Evolutionary conservation across 176 grass and related monocot genomes (phyloP).

Genomic region (Dactylis glomerata): DNA sequence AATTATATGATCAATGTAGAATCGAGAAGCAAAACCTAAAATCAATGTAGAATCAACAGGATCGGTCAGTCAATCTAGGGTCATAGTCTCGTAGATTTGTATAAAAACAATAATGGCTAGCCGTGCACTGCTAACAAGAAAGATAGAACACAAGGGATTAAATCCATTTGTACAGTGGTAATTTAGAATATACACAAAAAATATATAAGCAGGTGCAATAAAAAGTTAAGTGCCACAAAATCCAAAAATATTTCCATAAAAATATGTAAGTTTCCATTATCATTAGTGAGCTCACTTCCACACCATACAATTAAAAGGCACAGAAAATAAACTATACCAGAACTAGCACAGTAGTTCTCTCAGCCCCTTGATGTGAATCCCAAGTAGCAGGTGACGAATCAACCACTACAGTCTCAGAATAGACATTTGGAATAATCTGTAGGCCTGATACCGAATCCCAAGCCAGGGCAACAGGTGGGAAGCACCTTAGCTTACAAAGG

Average conservation of each 20-base stretch:
- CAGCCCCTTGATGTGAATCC: slow-evolving; percentile 59
- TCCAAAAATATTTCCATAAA: background rate
- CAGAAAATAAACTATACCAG: slow-evolving; percentile 56
- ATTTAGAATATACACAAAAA: background rate
- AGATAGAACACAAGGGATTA: background rate
- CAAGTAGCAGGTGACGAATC: slow-evolving; percentile 89
- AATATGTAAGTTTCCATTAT: background rate
- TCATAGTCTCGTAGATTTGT: background rate
- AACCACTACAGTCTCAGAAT: slow-evolving; percentile 69
- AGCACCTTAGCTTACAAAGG: slow-evolving; percentile 91
- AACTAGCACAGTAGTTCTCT: slow-evolving; percentile 69
- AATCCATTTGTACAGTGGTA: background rate
- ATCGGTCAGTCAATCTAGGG: background rate
- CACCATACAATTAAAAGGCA: background rate
- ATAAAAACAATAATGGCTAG: slow-evolving; percentile 2
- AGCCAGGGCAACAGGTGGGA: slow-evolving; percentile 82
- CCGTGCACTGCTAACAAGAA: background rate
- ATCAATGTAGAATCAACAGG: background rate
- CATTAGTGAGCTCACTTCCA: background rate
- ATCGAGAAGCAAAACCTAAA: too few relatives aligned
- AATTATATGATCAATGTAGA: background rate
- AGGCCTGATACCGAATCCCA: slow-evolving; percentile 86
- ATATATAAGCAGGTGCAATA: background rate
- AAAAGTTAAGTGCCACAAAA: background rate
- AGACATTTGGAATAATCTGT: slow-evolving; percentile 83